Evolutionary conservation across 306 rosid species (phyloP), one percentile per base, ranked within the genome.

Genomic region (Inga oerstediana): DNA sequence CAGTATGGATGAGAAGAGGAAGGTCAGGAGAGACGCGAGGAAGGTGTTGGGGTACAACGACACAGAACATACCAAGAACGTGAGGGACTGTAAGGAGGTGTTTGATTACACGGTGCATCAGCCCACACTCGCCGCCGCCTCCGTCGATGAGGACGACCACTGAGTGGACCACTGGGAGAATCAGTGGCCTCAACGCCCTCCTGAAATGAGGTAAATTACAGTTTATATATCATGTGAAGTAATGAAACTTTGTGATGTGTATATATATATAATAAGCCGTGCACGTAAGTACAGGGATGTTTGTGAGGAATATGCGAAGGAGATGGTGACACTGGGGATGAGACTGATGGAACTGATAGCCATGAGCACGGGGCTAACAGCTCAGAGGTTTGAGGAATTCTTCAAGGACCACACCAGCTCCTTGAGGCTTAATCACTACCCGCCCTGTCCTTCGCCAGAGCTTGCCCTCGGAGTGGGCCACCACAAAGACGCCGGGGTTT

Each of bases 151-250:
- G 2, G 0, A 39, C 12, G 74, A 69, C 11, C 1, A 69, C 0
- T 3, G 4, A 9, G 49, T 69, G 16, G 22, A 16, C 9, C 27
- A 0, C 2, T 69, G 74, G 74, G 22, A 69, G 2, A 94, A 93
- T 46, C 94, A 88, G 24, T 94, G 98, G 97, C 98, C 97, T 44
- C 80, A 48, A 6, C 73, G 72, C 52, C 93, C 97, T 30, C 80
- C 84, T 22, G 81, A 81, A 5, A 89, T 94, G 72, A 90, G 95
- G 98, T 94, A 46, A 12, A 46, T 46, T 10, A 46, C 37, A 35
- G 3, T 35, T 35, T 35, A 35, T 35, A 35, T 35, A 27, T 27
- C 37, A 35, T 35, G 37, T 35, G 7, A 9, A 43, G 46, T 43
- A 43, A 8, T 43, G 46, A 43, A 43, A 9, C 7, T 9, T 43